Evolutionary conservation across 345 rosid genomes (phyloP).

Genomic region (Eutrema yunnanense): DNA sequence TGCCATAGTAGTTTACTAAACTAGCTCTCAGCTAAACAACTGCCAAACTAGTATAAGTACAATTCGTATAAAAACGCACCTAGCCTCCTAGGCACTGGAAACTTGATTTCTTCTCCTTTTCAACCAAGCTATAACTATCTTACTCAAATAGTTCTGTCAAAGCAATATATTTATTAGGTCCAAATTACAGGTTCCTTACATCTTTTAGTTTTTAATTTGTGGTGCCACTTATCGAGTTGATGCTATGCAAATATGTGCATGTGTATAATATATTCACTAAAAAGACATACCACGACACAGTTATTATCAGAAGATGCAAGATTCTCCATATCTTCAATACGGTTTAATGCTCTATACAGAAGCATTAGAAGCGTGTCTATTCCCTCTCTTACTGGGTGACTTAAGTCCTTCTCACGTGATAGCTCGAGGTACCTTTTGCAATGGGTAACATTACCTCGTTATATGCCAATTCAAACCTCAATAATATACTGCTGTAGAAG

Average conservation of each 20-base stretch:
- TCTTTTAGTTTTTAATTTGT: neutral
- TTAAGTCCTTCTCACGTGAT: constrained; percentile 65
- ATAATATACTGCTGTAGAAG: neutral
- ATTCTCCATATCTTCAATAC: constrained; percentile 87
- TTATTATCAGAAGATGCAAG: constrained; percentile 83
- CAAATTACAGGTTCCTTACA: neutral
- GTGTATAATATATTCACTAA: constrained; percentile 14
- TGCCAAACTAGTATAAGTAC: neutral
- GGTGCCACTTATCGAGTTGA: neutral
- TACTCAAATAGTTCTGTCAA: neutral
- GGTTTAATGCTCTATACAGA: constrained; percentile 85
- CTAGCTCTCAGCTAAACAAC: neutral
- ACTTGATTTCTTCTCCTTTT: neutral
- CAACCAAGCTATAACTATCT: neutral
- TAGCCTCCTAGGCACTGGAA: neutral
- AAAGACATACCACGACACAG: constrained; percentile 76
- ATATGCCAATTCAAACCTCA: constrained; percentile 13
- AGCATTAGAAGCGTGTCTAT: constrained; percentile 95
- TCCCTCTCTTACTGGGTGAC: constrained; percentile 71
- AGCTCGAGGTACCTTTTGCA: constrained; percentile 70
- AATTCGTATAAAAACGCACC: neutral
- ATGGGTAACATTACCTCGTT: constrained; percentile 6
- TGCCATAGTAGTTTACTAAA: constrained; percentile 7
- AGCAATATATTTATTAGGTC: neutral
- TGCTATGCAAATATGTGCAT: constrained; percentile 7